Percentiles rank a stretch among this genome's conserved stretches.
Evolutionary conservation across 257 asterid genomes (phyloP).

Genomic region (Scutellaria galericulata): DNA sequence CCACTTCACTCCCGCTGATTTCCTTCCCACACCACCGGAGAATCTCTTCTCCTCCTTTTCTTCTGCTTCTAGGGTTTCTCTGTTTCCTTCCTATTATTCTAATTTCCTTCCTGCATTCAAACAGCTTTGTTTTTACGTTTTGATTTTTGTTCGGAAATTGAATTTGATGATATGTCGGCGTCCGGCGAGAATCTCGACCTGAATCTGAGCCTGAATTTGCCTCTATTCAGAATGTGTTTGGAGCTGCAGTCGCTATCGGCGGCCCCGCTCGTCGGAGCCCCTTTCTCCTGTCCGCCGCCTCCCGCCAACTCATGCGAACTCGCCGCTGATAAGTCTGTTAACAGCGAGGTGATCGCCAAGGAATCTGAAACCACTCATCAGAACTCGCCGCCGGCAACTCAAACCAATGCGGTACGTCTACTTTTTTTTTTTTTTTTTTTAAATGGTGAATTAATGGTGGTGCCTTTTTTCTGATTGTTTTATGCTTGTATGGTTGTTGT

Average conservation of each 20-base stretch:
- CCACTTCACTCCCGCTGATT: conserved; percentile 1
- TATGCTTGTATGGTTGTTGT: neutral
- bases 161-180: conserved; percentile 38
- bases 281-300: conserved; percentile 37
- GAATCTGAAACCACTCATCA: conserved; percentile 13
- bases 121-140: neutral
- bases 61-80: neutral
- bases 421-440: neutral
- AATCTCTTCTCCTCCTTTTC: neutral
- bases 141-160: neutral
- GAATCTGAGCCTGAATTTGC: conserved; percentile 47
- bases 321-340: conserved; percentile 2
- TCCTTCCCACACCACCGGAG: neutral
- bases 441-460: neutral
- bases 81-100: neutral
- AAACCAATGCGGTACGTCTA: conserved; percentile 37
- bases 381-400: conserved; percentile 22
- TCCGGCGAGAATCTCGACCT: conserved; percentile 56
- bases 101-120: neutral
- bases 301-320: conserved; percentile 7
- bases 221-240: conserved; percentile 42
- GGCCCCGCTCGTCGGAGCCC: conserved; percentile 14
- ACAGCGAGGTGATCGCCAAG: conserved; percentile 7
- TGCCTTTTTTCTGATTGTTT: neutral
- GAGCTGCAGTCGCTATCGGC: conserved; percentile 32